Evolutionary conservation across 805 yeast genomes (phyloP), one percentile per base, ranked within the genome.

Genomic region (Dipodascopsis uninucleata): DNA sequence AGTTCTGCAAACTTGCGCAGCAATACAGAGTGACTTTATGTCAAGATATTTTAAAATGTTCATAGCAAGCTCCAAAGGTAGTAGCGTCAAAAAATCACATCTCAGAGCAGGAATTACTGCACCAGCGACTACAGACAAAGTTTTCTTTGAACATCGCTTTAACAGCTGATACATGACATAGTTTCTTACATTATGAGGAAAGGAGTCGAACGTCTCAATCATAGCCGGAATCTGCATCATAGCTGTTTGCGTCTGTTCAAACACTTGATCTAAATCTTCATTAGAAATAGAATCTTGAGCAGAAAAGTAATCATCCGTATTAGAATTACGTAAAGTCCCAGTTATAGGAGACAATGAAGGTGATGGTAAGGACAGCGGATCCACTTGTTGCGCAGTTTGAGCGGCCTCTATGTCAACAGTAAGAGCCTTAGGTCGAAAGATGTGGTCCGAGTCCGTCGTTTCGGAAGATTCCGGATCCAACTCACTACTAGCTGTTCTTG

Each of bases 41-140:
- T 85, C 89, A 45, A 90, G 69, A 46, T 77, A 73, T 2, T 74
- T 66, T 41, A 93, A 68, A 7, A 93, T 79, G 36, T 78, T 75
- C 53, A 76, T 69, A 1, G 85, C 66, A 8, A 93, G 70, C 60
- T 93, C 97, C 0, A 76, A 58, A 0, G 98, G 98, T 24, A 93
- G 66, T 36, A 74, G 66, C 9, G 78, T 61, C 7, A 90, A 62
- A 31, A 93, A 65, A 58, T 93, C 97, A 58, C 90, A 76, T 54
- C 78, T 76, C 58, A 93, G 71, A 8, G 79, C 73, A 5, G 66
- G 62, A 23, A 72, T 72, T 10, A 85, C 68, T 2, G 74, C 57
- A 10, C 73, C 71, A 24, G 75, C 71, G 41, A 87, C 64, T 9
- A 81, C 70, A 36, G 87, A 79, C 41, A 87, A 68, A 3, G 85